These are phyloP conservation scores for Pterocarpus macrocarpus DNA, from an alignment of 306 rosid species.

Conservation along the genomic window DNA sequence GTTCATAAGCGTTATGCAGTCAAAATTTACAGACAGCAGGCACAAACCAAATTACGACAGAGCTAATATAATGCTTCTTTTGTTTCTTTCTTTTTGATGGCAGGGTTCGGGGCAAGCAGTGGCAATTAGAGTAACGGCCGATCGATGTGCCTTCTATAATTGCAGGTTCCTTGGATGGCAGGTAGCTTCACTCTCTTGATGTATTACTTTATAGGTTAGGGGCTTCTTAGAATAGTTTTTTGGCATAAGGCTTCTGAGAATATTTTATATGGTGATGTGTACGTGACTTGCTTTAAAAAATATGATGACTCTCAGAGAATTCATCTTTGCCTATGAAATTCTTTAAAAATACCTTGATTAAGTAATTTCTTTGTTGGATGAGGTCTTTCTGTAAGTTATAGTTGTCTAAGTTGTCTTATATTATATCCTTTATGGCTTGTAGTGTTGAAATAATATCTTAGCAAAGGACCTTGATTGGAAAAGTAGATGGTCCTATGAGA, in stretches of 20 bases:
- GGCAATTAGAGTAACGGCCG: conserved; percentile 91
- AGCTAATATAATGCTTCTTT: not conserved
- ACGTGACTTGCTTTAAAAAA: not conserved
- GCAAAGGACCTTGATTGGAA: too few relatives aligned
- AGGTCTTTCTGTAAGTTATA: conserved; percentile 1
- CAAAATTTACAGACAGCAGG: conserved; percentile 8
- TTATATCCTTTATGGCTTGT: not conserved
- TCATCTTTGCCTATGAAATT: not conserved
- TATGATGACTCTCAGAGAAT: not conserved
- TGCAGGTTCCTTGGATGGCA: conserved; percentile 99
- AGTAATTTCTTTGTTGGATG: not conserved
- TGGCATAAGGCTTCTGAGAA: not conserved
- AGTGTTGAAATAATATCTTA: too few relatives aligned
- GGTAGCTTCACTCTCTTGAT: conserved; percentile 57
- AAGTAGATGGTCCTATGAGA: not conserved
- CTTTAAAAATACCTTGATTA: not conserved
- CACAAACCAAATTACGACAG: not conserved
- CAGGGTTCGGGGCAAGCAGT: conserved; percentile 98
- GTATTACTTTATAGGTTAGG: conserved; percentile 17
- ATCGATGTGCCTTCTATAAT: conserved; percentile 90
- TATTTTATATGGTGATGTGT: not conserved
- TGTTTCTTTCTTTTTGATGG: not conserved
- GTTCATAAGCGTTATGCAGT: not conserved
- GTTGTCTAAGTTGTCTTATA: not conserved
- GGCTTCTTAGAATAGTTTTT: not conserved